These are phyloP conservation scores for Xeromyces bisporus DNA, from an alignment of 495 filamentous ascomycete genomes.

Conservation along the genomic window DNA sequence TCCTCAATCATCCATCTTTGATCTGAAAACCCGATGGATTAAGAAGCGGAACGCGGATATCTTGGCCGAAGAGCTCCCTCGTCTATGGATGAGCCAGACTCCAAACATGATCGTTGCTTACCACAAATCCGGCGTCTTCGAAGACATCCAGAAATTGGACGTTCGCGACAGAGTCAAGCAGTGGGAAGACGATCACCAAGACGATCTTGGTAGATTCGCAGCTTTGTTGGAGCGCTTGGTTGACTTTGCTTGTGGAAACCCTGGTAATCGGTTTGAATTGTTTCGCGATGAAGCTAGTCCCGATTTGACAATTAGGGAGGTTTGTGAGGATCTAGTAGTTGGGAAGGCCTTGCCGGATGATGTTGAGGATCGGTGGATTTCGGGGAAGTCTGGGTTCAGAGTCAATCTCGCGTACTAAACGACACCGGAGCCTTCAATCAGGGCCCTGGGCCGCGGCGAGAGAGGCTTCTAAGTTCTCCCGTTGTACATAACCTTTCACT, in stretches of 20 bases:
- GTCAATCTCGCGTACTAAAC: too few species aligned
- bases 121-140: slow-evolving; percentile 36
- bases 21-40: slow-evolving; percentile 46
- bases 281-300: slow-evolving; percentile 12
- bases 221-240: slow-evolving; percentile 29
- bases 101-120: slow-evolving; percentile 45
- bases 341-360: not conserved
- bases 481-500: too few species aligned
- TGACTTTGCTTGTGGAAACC: slow-evolving; percentile 15
- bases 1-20: slow-evolving; percentile 38
- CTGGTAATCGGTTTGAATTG: slow-evolving; percentile 27
- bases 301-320: slow-evolving; percentile 28
- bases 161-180: slow-evolving; percentile 24
- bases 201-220: slow-evolving; percentile 19
- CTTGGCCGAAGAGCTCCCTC: slow-evolving; percentile 30
- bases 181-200: slow-evolving; percentile 35
- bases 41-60: slow-evolving; percentile 15
- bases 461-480: too few species aligned
- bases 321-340: slow-evolving; percentile 9
- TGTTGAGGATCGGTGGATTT: not conserved
- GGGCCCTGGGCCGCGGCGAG: too few species aligned
- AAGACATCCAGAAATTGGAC: slow-evolving; percentile 31
- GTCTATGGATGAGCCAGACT: slow-evolving; percentile 45
- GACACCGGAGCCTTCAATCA: too few species aligned
- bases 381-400: too few species aligned